A percentile compares a stretch with the other conserved stretches of the same genome.
Evolutionary conservation across 75 land plant genomes (phyloP).

Genomic region (Adiantum capillusveneris): DNA sequence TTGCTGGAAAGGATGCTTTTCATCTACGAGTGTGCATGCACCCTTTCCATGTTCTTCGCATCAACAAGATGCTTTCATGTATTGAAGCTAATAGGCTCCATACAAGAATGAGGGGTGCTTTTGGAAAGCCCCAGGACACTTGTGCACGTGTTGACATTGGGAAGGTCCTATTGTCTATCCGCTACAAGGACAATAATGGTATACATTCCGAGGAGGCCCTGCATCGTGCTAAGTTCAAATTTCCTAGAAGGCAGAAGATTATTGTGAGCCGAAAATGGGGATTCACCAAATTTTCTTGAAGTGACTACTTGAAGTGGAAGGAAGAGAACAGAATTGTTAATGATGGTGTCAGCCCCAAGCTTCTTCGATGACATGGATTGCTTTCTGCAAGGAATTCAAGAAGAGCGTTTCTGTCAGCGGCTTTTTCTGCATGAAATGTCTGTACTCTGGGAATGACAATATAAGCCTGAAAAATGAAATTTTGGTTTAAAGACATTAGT

Average conservation of each 20-base stretch:
- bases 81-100: slow-evolving; percentile 64
- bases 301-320: slow-evolving; percentile 50
- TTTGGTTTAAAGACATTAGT: too few species aligned
- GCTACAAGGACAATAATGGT: slow-evolving; percentile 45
- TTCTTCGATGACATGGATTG: slow-evolving; percentile 41
- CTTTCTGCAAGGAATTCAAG: slow-evolving; percentile 30
- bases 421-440: background rate
- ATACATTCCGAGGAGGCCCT: slow-evolving; percentile 46
- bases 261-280: slow-evolving; percentile 35
- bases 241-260: slow-evolving; percentile 55
- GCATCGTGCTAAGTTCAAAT: slow-evolving; percentile 53
- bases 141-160: slow-evolving; percentile 51
- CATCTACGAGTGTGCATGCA: slow-evolving; percentile 53
- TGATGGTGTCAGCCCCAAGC: slow-evolving; percentile 59
- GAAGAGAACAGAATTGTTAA: slow-evolving; percentile 42
- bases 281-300: slow-evolving; percentile 41
- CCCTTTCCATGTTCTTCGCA: slow-evolving; percentile 58
- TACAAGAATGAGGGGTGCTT: slow-evolving; percentile 58
- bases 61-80: slow-evolving; percentile 67
- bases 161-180: slow-evolving; percentile 43
- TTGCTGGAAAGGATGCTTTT: slow-evolving; percentile 57
- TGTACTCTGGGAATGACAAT: too few species aligned
- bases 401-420: slow-evolving; percentile 31
- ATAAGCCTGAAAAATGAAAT: too few species aligned
- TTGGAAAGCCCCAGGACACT: slow-evolving; percentile 53